Evolutionary conservation across 1,284 basidiomycete species (phyloP).

Genomic region (Fomitopsis betulina): DNA sequence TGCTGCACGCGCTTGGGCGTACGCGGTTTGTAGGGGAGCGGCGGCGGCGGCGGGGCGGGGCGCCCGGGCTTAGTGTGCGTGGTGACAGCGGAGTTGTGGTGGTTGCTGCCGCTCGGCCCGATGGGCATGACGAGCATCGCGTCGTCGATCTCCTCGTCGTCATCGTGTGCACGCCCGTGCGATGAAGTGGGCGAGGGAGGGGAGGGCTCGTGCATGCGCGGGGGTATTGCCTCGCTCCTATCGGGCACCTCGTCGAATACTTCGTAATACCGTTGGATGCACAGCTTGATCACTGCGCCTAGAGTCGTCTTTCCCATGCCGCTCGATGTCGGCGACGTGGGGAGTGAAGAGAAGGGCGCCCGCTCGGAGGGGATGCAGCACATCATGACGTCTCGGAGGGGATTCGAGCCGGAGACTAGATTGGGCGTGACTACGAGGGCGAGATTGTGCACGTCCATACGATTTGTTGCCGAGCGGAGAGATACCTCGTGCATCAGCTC

Average conservation of each 20-base stretch:
- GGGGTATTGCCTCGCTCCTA: slow-evolving; percentile 54
- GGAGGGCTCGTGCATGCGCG: slow-evolving; percentile 18
- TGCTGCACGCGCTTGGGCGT: neutral
- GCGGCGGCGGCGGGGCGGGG: slow-evolving; percentile 10
- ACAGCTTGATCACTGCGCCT: slow-evolving; percentile 68
- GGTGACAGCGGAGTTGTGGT: slow-evolving; percentile 5
- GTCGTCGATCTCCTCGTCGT: slow-evolving; percentile 69
- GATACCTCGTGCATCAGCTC: slow-evolving; percentile 79
- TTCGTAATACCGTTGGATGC: slow-evolving; percentile 81
- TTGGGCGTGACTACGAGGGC: slow-evolving; percentile 78
- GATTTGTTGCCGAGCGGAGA: slow-evolving; percentile 55
- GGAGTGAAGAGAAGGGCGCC: slow-evolving; percentile 24
- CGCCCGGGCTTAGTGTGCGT: slow-evolving; percentile 15
- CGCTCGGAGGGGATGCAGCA: slow-evolving; percentile 53
- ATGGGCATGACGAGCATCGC: slow-evolving; percentile 72
- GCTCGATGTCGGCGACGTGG: slow-evolving; percentile 22
- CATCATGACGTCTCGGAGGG: slow-evolving; percentile 68
- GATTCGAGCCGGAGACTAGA: slow-evolving; percentile 64
- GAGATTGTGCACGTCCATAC: slow-evolving; percentile 82
- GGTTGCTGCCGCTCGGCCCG: slow-evolving; percentile 35
- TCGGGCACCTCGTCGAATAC: slow-evolving; percentile 77
- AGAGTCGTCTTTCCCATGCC: slow-evolving; percentile 55
- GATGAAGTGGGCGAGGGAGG: slow-evolving; percentile 26
- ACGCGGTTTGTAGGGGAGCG: slow-evolving; percentile 11
- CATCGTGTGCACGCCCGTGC: slow-evolving; percentile 35